Percentiles rank a stretch among this genome's conserved stretches.
These are phyloP conservation scores for Penicillium subrubescens DNA, from an alignment of 495 filamentous ascomycete species.

Conservation along the genomic window DNA sequence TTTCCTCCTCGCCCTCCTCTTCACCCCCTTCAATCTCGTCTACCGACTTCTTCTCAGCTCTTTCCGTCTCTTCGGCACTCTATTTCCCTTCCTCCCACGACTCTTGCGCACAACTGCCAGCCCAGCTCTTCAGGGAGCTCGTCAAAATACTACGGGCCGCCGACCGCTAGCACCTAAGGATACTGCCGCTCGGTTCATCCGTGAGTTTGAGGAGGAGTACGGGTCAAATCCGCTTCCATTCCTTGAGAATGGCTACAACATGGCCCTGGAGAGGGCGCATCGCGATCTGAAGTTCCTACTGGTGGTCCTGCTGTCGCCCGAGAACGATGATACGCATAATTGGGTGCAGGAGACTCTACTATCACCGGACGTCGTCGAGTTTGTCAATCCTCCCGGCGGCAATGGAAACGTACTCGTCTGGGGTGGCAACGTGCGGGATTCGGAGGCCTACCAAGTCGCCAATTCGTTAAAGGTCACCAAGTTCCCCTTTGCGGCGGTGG, in stretches of 20 bases:
- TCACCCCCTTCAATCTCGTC: conserved; percentile 79
- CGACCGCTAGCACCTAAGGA: conserved; percentile 78
- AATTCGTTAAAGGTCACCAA: conserved; percentile 81
- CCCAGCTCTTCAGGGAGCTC: conserved; percentile 51
- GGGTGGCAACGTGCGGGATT: conserved; percentile 88
- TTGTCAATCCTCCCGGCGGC: conserved; percentile 65
- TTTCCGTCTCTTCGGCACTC: conserved; percentile 64
- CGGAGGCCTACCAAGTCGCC: conserved; percentile 90
- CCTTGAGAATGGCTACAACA: conserved; percentile 84
- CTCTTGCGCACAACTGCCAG: conserved; percentile 56
- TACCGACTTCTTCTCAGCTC: conserved; percentile 67
- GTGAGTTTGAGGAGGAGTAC: conserved; percentile 94
- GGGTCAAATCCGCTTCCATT: conserved; percentile 69
- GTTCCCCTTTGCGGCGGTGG: conserved; percentile 83
- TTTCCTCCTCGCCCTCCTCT: conserved; percentile 72
- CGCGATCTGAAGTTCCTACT: conserved; percentile 87
- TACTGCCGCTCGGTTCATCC: conserved; percentile 82
- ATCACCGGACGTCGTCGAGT: conserved; percentile 68
- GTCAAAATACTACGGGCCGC: conserved; percentile 67
- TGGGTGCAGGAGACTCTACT: conserved; percentile 84
- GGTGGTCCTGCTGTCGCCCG: conserved; percentile 81
- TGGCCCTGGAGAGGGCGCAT: conserved; percentile 85
- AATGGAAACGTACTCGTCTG: conserved; percentile 76
- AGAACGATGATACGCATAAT: conserved; percentile 87
- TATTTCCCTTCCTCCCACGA: conserved; percentile 85